phyloP scores from a whole-genome alignment of 148 eudicot species.

The Nyssa sinensis region DNA sequence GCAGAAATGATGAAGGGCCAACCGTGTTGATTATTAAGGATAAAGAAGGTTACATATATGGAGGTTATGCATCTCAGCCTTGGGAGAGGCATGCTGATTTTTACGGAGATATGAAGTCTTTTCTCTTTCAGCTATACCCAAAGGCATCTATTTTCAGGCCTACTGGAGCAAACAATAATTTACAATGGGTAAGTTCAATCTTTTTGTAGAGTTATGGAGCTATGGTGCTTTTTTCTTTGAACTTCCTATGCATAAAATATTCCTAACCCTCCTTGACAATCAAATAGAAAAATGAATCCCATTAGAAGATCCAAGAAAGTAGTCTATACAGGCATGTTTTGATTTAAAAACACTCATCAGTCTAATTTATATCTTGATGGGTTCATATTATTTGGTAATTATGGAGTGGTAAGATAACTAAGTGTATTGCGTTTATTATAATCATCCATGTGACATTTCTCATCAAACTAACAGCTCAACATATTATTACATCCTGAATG shows the following conservation, averaged over 20 bases:
- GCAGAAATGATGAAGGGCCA: slow-evolving; percentile 75
- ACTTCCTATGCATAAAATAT: not conserved
- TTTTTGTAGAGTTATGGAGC: not conserved
- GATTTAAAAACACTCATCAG: not conserved
- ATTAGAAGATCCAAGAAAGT: not conserved
- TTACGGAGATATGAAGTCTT: slow-evolving; percentile 87
- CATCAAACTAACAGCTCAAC: too few species aligned
- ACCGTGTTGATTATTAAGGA: slow-evolving; percentile 82
- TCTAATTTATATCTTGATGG: not conserved
- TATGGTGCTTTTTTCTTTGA: not conserved
- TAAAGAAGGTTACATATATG: slow-evolving; percentile 76
- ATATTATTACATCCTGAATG: too few species aligned
- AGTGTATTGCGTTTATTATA: too few species aligned
- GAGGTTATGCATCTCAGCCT: slow-evolving; percentile 94
- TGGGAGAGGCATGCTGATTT: slow-evolving; percentile 93
- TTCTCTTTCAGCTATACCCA: slow-evolving; percentile 83
- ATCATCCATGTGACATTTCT: too few species aligned
- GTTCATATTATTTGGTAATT: not conserved
- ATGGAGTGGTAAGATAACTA: not conserved
- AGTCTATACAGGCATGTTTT: not conserved
- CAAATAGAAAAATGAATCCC: not conserved
- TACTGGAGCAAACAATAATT: slow-evolving; percentile 79
- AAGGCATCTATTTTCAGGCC: slow-evolving; percentile 73
- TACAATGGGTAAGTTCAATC: slow-evolving; percentile 76
- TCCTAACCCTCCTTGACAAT: slow-evolving; percentile 5